Evolutionary conservation across 2,329 filamentous ascomycete genomes (phyloP), one percentile per base, ranked within the genome.

Genomic region (Pseudogymnoascus sp.): DNA sequence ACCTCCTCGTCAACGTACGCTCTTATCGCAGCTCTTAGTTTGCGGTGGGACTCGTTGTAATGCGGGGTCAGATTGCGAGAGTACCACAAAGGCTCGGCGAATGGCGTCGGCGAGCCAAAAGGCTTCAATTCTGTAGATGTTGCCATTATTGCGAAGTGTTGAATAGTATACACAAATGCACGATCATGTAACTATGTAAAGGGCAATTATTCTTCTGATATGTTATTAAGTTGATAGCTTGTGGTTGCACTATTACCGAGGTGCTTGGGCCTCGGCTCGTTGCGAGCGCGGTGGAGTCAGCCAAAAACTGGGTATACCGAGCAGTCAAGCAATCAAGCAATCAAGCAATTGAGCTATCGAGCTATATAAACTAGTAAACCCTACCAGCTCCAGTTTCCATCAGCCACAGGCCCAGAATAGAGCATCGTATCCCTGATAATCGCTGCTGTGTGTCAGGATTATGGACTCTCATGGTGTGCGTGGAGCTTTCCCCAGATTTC

Each of bases 41-140:
- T 74, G 33, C 79, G 78, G 68, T 89, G 86, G 2, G 80, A 81
- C 12, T 80, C 76, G 28, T 79, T 85, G 75, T 89, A 88, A 73
- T 87, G 87, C 0, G 84, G 82, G 36, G 70, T 67, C 4, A 67
- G 60, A 37, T 70, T 65, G 14, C 70, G 60, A 1, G 70, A 70
- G 39, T 70, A 71, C 70, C 70, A 72, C 11, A 72, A 64, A 2
- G 70, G 70, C 57, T 72, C 70, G 2, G 70, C 68, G 47, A 69
- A 72, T 14, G 70, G 70, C 12, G 62, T 66, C 14, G 65, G 62
- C 57, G 62, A 64, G n/a, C 70, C 69, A 47, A 71, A 71, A 59
- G 57, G 57, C 57, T 53, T 53, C 8, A 53, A 33, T 20, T 53
- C 47, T 53, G 47, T 35, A 18, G 28, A 33, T 33, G 47, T 20